Base-by-base conservation (phyloP, 805 yeast species). In the Priceomyces castillae region DNA sequence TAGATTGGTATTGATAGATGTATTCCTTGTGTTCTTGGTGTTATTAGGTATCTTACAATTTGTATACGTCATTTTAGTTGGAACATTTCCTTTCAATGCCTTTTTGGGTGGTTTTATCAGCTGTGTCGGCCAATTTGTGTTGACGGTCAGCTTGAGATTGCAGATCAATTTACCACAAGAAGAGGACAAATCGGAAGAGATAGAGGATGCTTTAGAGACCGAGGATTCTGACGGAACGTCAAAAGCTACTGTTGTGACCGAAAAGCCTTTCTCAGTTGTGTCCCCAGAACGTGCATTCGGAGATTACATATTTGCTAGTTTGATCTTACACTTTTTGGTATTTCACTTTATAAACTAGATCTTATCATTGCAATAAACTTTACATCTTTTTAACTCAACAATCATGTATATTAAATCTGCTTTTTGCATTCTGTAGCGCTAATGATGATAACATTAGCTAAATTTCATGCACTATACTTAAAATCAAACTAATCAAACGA, bases 41-140 rank as follows among this genome's bases (percentile, higher is more conserved):
- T 64, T 71, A 0, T 70, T 88, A 46, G 99, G 96, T 1, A 67
- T 77, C 1, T 64, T 86, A 22, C 98, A 94, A 66, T 89, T 90
- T 59, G 67, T 73, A 3, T 92, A 90, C 64, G 86, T 86, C 51
- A 53, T 83, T 34, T 47, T 89, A 11, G 80, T 90, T 37, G 96
- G 97, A 30, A 88, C 80, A 55, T 94, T 85, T 77, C 99, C 99
- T 14, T 94, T 94, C 77, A 94, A 94, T 67, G 98, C 97, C 18
- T 94, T 94, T 61, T 74, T 94, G 46, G 92, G 96, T 16, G 98
- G 98, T 1, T 94, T 94, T 61, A 78, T 85, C 43, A 73, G 89
- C 17, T 87, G 97, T 36, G 97, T 94, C 40, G 98, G 96, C 11
- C 98, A 94, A 65, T 94, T 94, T 62, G 98, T 94, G 19, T 76